Base-by-base conservation (phyloP, 805 yeast genomes). In the Ogataea salicorniae region DNA sequence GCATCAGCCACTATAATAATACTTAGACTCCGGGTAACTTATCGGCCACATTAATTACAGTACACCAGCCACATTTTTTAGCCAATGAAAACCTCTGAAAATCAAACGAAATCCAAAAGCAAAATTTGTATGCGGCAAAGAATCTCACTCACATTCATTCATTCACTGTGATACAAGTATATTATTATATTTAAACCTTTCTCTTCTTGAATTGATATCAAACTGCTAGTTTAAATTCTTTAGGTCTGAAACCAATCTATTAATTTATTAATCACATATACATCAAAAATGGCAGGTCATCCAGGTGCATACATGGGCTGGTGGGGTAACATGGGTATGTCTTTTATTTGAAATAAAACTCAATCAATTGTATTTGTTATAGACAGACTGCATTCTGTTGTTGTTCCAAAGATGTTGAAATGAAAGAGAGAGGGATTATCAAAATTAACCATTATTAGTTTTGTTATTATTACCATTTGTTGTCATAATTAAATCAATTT, bases 301-400 rank as follows among this genome's bases (percentile, higher is more conserved):
- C 68, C 84, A 67, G 79, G 80, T 60, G 83, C 89, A 64, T 90
- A 85, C 66, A 84, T 87, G 92, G 97, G 97, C 61, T 90, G 97
- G 97, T 90, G 97, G 97, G 97, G 97, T 66, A 70, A 76, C 74
- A 71, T 90, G 66, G 96, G 95, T 66, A 66, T 50, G 74, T 68
- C 31, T 29, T 17, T 45, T 8, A 34, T 23, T 29, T 16, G 8
- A 16, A 20, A 15, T 23, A 14, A 6, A 3, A 22, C 3, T 36
- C 31, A 9, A 26, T 9, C 11, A 26, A 26, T 26, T 26, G 31
- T 26, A 26, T 9, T 20, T 20, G 20, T 20, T 20, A 20, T 3
- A 3, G 4, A 20, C 20, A 3, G 20, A 20, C 16, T 17, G 7
- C 8, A 17, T 16, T 8, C 16, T 16, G 38, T 36, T 36, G 23